phyloP scores from a whole-genome alignment of 164 flowering plant species.

The Umbilicus rupestris region DNA sequence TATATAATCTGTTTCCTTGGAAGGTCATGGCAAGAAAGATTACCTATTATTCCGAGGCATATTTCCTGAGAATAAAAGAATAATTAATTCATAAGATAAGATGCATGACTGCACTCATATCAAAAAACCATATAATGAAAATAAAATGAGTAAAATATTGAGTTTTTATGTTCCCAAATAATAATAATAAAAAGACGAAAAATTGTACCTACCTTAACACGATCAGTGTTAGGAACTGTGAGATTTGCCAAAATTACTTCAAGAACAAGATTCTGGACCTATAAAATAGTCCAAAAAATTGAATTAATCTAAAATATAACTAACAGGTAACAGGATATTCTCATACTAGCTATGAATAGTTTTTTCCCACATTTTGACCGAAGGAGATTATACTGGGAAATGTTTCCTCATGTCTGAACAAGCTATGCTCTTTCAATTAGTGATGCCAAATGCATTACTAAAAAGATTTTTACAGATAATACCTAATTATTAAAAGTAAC shows the following conservation, averaged over 20 bases:
- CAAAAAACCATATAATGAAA: not conserved
- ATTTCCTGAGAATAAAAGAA: constrained; percentile 47
- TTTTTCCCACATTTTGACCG: not conserved
- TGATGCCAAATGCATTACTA: not conserved
- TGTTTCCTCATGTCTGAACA: not conserved
- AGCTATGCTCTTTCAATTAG: not conserved
- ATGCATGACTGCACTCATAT: not conserved
- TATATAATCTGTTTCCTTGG: constrained; percentile 42
- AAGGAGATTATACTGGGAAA: not conserved
- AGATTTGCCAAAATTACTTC: constrained; percentile 77
- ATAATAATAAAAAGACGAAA: not conserved
- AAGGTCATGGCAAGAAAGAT: constrained; percentile 82
- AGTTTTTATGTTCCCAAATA: not conserved
- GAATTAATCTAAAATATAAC: not conserved
- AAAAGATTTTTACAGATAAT: not conserved
- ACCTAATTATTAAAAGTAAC: not conserved
- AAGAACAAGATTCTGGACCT: constrained; percentile 75
- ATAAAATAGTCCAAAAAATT: constrained; percentile 4
- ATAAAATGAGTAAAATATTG: no score
- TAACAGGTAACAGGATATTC: not conserved
- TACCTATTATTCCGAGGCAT: constrained; percentile 79
- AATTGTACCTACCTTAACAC: constrained; percentile 42
- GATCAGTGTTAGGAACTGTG: constrained; percentile 39
- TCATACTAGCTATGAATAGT: not conserved
- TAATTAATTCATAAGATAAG: constrained; percentile 5